Evolutionary conservation across 202 grass and related monocot species (phyloP).

Genomic region (Bolboschoenoplectus hybrid): DNA sequence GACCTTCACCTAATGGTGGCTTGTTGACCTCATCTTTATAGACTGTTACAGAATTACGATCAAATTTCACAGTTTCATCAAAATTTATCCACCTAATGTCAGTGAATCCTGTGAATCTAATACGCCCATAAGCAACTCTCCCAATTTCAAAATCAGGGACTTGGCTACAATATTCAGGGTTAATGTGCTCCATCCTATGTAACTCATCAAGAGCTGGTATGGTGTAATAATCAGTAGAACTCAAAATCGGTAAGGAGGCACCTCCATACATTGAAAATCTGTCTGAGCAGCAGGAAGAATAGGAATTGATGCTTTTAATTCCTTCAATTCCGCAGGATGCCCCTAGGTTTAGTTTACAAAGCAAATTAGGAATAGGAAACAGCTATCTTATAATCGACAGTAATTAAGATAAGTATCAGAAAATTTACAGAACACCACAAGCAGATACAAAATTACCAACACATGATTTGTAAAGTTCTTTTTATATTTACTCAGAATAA

Average conservation of each 20-base stretch:
- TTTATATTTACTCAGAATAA: conserved; percentile 5
- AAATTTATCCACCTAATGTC: conserved; percentile 79
- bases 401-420: conserved; percentile 17
- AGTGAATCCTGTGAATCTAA: conserved; percentile 57
- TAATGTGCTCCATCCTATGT: conserved; percentile 51
- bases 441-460: background rate
- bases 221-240: conserved; percentile 69
- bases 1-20: conserved; percentile 66
- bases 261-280: conserved; percentile 24
- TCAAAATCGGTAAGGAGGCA: conserved; percentile 53
- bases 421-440: background rate
- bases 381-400: background rate
- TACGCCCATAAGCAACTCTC: conserved; percentile 56
- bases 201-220: conserved; percentile 69
- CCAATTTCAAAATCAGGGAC: conserved; percentile 73
- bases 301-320: conserved; percentile 30
- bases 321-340: conserved; percentile 2
- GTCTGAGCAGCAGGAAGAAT: conserved; percentile 5
- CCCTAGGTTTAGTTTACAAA: conserved; percentile 23
- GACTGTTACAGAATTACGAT: conserved; percentile 55
- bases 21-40: conserved; percentile 71
- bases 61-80: conserved; percentile 69
- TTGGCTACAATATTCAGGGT: conserved; percentile 72
- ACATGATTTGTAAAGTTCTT: background rate
- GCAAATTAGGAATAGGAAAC: conserved; percentile 23